Percentiles rank a stretch among this genome's conserved stretches.
phyloP scores from a whole-genome alignment of 208 protist species.

The Acanthamoeba rhysodes region DNA sequence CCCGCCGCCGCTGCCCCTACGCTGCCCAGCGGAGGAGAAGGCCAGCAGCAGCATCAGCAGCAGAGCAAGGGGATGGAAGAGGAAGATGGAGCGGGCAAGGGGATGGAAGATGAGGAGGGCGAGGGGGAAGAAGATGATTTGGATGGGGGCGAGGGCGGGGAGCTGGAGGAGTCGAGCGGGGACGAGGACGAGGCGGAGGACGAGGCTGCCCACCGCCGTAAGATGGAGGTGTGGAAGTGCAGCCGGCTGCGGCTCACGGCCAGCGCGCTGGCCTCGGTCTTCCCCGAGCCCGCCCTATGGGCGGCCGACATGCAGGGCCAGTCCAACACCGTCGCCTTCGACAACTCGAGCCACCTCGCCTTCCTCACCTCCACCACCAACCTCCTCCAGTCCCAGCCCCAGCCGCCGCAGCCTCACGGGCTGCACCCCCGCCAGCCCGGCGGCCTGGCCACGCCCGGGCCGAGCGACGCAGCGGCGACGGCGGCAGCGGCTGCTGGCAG shows the following conservation, averaged over 20 bases:
- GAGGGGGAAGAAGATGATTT: background rate
- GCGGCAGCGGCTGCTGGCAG: background rate
- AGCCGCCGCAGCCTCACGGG: background rate
- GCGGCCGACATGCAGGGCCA: slow-evolving; percentile 32
- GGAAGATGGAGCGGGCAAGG: too few relatives aligned
- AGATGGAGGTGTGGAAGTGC: slow-evolving; percentile 63
- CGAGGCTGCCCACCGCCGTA: background rate
- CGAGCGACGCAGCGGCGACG: background rate
- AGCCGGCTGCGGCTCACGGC: slow-evolving; percentile 5
- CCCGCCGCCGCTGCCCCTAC: background rate
- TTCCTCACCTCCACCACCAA: slow-evolving; percentile 69
- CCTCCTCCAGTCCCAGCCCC: background rate
- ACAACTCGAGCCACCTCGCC: slow-evolving; percentile 60
- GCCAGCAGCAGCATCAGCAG: background rate
- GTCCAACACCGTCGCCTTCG: slow-evolving; percentile 39
- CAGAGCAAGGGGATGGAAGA: background rate
- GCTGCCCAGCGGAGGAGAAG: background rate
- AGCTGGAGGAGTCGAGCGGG: slow-evolving; percentile 4
- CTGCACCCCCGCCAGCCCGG: background rate
- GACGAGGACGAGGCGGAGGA: slow-evolving; percentile 32
- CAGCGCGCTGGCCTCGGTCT: slow-evolving; percentile 5
- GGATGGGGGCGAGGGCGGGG: background rate
- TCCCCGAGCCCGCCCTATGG: slow-evolving; percentile 52
- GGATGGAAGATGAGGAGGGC: background rate
- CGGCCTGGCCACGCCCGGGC: too few relatives aligned